These are phyloP conservation scores for Lachancea cidri DNA, from an alignment of 805 yeast genomes.

Conservation along the genomic window DNA sequence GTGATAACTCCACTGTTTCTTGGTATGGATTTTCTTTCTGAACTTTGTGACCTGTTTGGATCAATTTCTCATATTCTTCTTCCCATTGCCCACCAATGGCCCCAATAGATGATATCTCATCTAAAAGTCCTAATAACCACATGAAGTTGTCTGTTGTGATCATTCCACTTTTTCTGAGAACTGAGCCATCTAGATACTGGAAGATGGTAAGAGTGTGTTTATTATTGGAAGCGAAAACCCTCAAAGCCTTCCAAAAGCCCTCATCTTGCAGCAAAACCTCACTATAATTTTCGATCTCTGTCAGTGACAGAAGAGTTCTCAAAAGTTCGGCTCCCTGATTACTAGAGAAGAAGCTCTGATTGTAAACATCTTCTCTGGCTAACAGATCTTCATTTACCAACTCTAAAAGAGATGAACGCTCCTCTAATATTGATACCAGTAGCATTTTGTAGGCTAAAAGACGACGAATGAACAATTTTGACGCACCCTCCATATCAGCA, in stretches of 20 bases:
- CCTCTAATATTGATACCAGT: constrained; percentile 23
- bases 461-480: constrained; percentile 29
- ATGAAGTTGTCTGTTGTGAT: constrained; percentile 51
- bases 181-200: constrained; percentile 41
- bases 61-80: constrained; percentile 42
- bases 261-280: constrained; percentile 44
- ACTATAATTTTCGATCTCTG: constrained; percentile 22
- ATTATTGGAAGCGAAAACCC: constrained; percentile 43
- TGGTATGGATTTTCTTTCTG: constrained; percentile 46
- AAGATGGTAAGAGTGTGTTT: constrained; percentile 42
- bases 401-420: constrained; percentile 20
- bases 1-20: constrained; percentile 52
- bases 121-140: constrained; percentile 63
- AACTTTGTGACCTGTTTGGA: constrained; percentile 40
- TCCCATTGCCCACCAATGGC: constrained; percentile 76
- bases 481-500: constrained; percentile 14
- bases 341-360: constrained; percentile 31
- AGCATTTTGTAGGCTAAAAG: constrained; percentile 36
- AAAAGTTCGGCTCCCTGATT: constrained; percentile 45
- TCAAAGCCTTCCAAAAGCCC: constrained; percentile 50
- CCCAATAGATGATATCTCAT: constrained; percentile 76
- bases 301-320: constrained; percentile 36
- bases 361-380: constrained; percentile 30
- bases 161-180: constrained; percentile 29
- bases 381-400: constrained; percentile 29